Percentiles rank a stretch among this genome's conserved stretches.
Evolutionary conservation across 805 yeast species (phyloP).

Genomic region (Kuraishia ogatae): DNA sequence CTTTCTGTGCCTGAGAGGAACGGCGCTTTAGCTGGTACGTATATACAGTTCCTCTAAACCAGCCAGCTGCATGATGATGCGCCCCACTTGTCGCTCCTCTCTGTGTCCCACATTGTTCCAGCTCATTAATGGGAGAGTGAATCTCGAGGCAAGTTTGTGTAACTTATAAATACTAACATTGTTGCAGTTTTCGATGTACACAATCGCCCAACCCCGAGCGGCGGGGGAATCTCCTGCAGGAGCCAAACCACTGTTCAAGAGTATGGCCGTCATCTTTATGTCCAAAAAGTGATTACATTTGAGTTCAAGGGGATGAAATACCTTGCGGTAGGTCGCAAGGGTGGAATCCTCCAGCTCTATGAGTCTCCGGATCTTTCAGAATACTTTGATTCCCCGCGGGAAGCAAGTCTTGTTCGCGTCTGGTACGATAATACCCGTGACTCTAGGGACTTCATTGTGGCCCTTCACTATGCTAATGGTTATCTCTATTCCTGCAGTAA

Average conservation of each 20-base stretch:
- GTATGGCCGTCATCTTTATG: background rate
- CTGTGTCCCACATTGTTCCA: too few relatives aligned
- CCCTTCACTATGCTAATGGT: conserved; percentile 10
- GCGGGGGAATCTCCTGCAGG: background rate
- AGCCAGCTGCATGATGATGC: too few relatives aligned
- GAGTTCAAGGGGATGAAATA: background rate
- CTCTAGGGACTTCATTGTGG: conserved; percentile 13
- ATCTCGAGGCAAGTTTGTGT: too few relatives aligned
- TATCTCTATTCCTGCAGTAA: conserved; percentile 15
- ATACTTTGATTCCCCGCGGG: background rate
- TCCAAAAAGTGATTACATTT: conserved; percentile 2
- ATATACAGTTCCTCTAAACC: background rate
- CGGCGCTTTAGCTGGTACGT: conserved; percentile 14
- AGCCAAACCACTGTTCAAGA: background rate
- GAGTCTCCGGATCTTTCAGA: background rate
- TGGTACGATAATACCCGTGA: conserved; percentile 10
- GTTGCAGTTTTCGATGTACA: background rate
- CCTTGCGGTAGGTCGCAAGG: conserved; percentile 1
- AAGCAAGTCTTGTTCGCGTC: conserved; percentile 6
- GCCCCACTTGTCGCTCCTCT: too few relatives aligned
- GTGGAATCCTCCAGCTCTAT: conserved; percentile 13
- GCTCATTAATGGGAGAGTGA: too few relatives aligned
- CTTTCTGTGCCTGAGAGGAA: conserved; percentile 13
- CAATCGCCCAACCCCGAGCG: background rate
- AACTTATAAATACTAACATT: background rate